These are phyloP conservation scores for Kalanchoe fedtschenkoi DNA, from an alignment of 164 flowering plant species.

Conservation along the genomic window DNA sequence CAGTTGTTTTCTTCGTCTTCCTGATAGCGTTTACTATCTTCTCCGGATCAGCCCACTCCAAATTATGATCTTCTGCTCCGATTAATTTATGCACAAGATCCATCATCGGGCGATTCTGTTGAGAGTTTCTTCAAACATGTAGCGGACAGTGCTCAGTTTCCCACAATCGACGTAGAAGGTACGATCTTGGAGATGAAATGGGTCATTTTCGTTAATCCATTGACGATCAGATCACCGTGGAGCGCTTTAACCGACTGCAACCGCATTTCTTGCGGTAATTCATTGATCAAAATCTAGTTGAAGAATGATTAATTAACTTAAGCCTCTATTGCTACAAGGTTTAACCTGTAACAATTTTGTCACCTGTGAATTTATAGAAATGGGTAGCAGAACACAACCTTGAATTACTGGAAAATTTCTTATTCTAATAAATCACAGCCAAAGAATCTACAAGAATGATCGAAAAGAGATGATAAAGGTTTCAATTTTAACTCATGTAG, in stretches of 20 bases:
- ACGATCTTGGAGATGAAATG: constrained; percentile 53
- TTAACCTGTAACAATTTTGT: too few species aligned
- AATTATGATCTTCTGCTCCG: constrained; percentile 74
- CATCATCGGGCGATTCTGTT: constrained; percentile 34
- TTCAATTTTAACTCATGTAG: too few species aligned
- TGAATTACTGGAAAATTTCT: neutral
- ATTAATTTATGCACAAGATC: constrained; percentile 53
- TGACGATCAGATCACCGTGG: constrained; percentile 49
- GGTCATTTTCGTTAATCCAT: constrained; percentile 30
- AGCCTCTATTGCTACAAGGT: too few species aligned
- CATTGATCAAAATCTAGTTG: too few species aligned
- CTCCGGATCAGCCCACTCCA: constrained; percentile 86
- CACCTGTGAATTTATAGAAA: too few species aligned
- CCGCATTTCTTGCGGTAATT: constrained; percentile 25
- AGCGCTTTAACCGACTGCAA: constrained; percentile 30
- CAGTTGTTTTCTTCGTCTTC: constrained; percentile 70
- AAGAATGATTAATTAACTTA: too few species aligned
- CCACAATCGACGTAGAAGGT: constrained; percentile 32
- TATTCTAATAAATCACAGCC: neutral
- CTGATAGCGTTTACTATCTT: constrained; percentile 69
- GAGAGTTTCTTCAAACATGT: constrained; percentile 62
- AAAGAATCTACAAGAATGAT: too few species aligned
- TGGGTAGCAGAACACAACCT: neutral
- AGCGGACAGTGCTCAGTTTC: constrained; percentile 27
- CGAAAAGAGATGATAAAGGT: too few species aligned